Evolutionary conservation across 371 early-diverging fungal genomes (phyloP), one percentile per base, ranked within the genome.

Genomic region (Syncephalastrum monosporum): DNA sequence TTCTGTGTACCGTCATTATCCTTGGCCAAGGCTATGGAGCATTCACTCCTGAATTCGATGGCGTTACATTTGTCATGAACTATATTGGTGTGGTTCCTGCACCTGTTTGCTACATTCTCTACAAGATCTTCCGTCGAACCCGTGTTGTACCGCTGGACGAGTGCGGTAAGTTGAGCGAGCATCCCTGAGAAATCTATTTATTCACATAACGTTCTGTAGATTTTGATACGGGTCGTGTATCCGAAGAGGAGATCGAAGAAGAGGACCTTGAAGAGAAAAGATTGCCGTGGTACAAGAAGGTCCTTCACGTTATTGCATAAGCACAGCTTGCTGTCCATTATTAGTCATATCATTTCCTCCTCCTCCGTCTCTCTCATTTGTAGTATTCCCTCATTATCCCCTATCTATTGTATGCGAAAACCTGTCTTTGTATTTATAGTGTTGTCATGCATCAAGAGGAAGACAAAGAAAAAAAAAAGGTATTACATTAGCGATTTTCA

Each of bases 91-190:
- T 74, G n/a, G 60, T 64, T 12, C 66, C 74, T 19, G 65, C 72
- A 54, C 14, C 70, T 27, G n/a, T 66, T 0, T 68, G 73, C 42
- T 79, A 70, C 44, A 56, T 69, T 44, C 21, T 27, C n/a, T 68
- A 74, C 64, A 82, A 79, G 53, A 17, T 74, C 19, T 25, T 76
- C 52, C 69, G 67, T 48, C 61, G 69, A 47, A 77, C 78, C 46
- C 76, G 75, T 60, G 46, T 85, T 5, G 79, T 85, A 4, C 82
- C 82, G 0, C 55, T 84, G 38, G 42, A 65, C 25, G 85, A 85
- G 59, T 67, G 71, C 55, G 84, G 83, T 68, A 47, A 62, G 61
- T 56, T 53, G 19, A 43, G 23, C 33, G 25, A 25, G 4, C 23
- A 43, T 47, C 29, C 3, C 1, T 13, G 15, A 50, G 24, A 17